Evolutionary conservation across 1,284 basidiomycete genomes (phyloP).

Genomic region (Puccinia sorghi): DNA sequence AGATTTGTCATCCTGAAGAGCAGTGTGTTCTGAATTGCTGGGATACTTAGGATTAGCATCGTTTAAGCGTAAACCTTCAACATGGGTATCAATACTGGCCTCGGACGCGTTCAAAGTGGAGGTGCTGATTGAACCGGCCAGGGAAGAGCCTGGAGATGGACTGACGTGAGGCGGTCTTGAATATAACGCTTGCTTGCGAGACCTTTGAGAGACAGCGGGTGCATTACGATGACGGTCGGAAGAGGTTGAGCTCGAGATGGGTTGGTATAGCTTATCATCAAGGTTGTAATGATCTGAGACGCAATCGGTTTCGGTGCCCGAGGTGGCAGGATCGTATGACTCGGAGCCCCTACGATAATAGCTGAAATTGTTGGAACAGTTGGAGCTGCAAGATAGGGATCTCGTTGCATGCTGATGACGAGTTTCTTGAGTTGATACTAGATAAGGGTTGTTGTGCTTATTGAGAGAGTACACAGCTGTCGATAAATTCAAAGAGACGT

Average conservation of each 20-base stretch:
- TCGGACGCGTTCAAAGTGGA: slow-evolving; percentile 35
- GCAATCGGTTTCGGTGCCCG: slow-evolving; percentile 34
- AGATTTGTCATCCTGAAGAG: neutral
- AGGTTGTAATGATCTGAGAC: slow-evolving; percentile 4
- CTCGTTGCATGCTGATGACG: slow-evolving; percentile 5
- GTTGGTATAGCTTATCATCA: neutral
- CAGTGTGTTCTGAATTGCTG: neutral
- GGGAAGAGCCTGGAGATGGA: slow-evolving; percentile 2
- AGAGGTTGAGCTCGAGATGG: neutral
- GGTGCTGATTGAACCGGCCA: slow-evolving; percentile 30
- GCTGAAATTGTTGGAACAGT: slow-evolving; percentile 7
- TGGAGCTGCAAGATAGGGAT: slow-evolving; percentile 24
- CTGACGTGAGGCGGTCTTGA: slow-evolving; percentile 21
- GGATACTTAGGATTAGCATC: neutral
- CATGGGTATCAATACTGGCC: neutral
- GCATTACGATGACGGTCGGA: slow-evolving; percentile 16
- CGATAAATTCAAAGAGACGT: slow-evolving; percentile 14
- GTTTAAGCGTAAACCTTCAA: neutral
- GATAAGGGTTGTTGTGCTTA: neutral
- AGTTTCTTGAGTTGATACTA: neutral
- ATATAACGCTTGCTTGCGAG: slow-evolving; percentile 45
- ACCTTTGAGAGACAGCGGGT: slow-evolving; percentile 28
- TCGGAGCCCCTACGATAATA: slow-evolving; percentile 23
- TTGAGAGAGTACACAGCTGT: neutral
- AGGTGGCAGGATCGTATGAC: slow-evolving; percentile 33